Evolutionary conservation across 78 protist species (phyloP).

Genomic region (Emiliania huxleyi): DNA sequence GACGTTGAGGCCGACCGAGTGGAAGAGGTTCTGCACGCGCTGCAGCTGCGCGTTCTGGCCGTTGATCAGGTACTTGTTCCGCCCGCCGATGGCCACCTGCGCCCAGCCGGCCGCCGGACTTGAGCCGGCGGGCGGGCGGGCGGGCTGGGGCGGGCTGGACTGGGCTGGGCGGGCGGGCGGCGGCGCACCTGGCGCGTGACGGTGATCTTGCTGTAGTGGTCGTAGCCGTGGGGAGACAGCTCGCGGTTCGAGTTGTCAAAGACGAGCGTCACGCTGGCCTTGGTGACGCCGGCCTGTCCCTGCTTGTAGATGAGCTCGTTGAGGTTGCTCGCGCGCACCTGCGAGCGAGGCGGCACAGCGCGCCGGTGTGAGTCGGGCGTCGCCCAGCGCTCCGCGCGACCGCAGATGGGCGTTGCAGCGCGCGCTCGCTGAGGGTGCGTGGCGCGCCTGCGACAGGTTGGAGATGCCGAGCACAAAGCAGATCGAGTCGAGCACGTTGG

Average conservation of each 20-base stretch:
- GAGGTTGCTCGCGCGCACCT: slow-evolving; percentile 86
- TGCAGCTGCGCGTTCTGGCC: slow-evolving; percentile 66
- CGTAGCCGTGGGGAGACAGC: slow-evolving; percentile 93
- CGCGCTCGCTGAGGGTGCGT: too few species aligned
- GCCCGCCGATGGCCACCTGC: slow-evolving; percentile 87
- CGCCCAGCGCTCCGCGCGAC: too few species aligned
- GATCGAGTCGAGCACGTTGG: slow-evolving; percentile 97
- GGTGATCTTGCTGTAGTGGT: slow-evolving; percentile 76
- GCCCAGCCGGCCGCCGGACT: neutral
- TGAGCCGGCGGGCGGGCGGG: neutral
- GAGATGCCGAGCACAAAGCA: slow-evolving; percentile 99
- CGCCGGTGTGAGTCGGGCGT: neutral
- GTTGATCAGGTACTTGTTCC: slow-evolving; percentile 92
- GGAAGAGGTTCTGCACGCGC: slow-evolving; percentile 92
- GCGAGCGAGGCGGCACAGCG: neutral
- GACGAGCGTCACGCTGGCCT: slow-evolving; percentile 89
- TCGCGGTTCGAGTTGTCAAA: slow-evolving; percentile 88
- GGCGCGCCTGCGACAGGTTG: slow-evolving; percentile 80
- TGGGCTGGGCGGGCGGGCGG: neutral
- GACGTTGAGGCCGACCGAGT: slow-evolving; percentile 96
- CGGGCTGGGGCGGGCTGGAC: neutral
- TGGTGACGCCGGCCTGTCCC: slow-evolving; percentile 96
- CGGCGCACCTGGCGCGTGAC: slow-evolving; percentile 86
- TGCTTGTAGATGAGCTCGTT: slow-evolving; percentile 95
- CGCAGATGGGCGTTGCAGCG: too few species aligned